Evolutionary conservation across 345 rosid species (phyloP).

Genomic region (Rhizophora apiculata): DNA sequence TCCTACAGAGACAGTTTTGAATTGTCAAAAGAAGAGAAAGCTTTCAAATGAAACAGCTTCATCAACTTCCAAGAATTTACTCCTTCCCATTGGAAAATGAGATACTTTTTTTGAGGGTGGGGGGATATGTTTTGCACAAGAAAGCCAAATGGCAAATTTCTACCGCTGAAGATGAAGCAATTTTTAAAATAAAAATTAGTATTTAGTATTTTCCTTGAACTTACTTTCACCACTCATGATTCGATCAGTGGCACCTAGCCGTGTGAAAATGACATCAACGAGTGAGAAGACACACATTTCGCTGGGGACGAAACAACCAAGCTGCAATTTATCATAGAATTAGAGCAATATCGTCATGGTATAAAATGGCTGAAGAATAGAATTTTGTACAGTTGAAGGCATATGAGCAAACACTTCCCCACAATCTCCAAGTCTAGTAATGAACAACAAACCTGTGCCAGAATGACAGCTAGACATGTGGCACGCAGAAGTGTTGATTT

Average conservation of each 20-base stretch:
- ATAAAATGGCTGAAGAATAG: neutral
- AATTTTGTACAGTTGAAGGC: slow-evolving; percentile 3
- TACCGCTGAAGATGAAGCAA: neutral
- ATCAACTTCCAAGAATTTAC: neutral
- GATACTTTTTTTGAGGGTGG: no score
- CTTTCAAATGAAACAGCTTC: neutral
- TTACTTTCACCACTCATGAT: slow-evolving; percentile 96
- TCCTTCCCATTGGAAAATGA: neutral
- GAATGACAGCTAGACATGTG: slow-evolving; percentile 78
- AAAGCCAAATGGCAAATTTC: neutral
- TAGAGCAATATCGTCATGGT: neutral
- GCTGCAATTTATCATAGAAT: slow-evolving; percentile 43
- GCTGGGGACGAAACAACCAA: slow-evolving; percentile 83
- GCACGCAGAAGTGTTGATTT: slow-evolving; percentile 94
- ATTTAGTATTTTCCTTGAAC: slow-evolving; percentile 18
- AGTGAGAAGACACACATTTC: slow-evolving; percentile 65
- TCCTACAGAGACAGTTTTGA: neutral
- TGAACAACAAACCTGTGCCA: slow-evolving; percentile 60
- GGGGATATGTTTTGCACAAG: no score
- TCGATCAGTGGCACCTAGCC: slow-evolving; percentile 89
- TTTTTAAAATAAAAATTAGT: neutral
- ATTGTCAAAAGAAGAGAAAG: neutral
- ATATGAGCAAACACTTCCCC: neutral
- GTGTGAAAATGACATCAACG: slow-evolving; percentile 79
- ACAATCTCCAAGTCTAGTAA: neutral